phyloP scores from a whole-genome alignment of 2,329 filamentous ascomycete species.

The Calycina herbarum region DNA sequence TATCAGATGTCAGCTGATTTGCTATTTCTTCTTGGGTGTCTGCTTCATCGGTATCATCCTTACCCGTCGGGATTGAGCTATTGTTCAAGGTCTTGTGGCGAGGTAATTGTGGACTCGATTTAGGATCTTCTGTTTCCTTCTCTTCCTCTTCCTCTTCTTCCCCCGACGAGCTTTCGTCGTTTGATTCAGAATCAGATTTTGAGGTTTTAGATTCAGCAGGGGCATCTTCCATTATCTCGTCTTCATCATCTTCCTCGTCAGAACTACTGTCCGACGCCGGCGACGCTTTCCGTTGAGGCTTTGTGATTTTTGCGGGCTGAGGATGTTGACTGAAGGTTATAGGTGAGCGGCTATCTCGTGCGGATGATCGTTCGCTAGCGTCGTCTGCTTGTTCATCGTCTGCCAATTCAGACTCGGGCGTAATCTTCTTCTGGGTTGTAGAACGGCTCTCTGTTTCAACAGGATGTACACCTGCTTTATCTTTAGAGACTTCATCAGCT shows the following conservation, averaged over 20 bases:
- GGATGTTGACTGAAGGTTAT: slow-evolving; percentile 29
- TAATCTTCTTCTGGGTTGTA: not conserved
- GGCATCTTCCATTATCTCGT: slow-evolving; percentile 6
- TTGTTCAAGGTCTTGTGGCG: slow-evolving; percentile 7
- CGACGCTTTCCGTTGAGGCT: slow-evolving; percentile 7
- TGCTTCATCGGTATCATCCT: slow-evolving; percentile 25
- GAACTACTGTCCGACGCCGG: slow-evolving; percentile 7
- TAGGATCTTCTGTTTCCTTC: slow-evolving; percentile 12
- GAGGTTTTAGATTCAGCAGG: not conserved
- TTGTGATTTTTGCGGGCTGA: slow-evolving; percentile 7
- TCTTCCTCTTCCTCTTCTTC: slow-evolving; percentile 18
- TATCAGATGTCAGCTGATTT: slow-evolving; percentile 34
- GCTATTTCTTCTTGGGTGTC: slow-evolving; percentile 34
- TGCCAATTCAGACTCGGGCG: slow-evolving; percentile 7
- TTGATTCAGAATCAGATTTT: not conserved
- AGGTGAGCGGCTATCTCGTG: slow-evolving; percentile 35
- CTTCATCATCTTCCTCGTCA: slow-evolving; percentile 8
- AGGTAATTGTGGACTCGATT: slow-evolving; percentile 24
- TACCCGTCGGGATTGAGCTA: slow-evolving; percentile 20
- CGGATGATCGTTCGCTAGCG: slow-evolving; percentile 28
- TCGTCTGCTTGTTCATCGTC: slow-evolving; percentile 23
- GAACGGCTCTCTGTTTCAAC: not conserved
- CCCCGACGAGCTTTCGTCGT: slow-evolving; percentile 3
- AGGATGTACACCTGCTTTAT: not conserved
- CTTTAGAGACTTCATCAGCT: not conserved